Evolutionary conservation across 208 protist species (phyloP).

Genomic region (Leishmania arabica): DNA sequence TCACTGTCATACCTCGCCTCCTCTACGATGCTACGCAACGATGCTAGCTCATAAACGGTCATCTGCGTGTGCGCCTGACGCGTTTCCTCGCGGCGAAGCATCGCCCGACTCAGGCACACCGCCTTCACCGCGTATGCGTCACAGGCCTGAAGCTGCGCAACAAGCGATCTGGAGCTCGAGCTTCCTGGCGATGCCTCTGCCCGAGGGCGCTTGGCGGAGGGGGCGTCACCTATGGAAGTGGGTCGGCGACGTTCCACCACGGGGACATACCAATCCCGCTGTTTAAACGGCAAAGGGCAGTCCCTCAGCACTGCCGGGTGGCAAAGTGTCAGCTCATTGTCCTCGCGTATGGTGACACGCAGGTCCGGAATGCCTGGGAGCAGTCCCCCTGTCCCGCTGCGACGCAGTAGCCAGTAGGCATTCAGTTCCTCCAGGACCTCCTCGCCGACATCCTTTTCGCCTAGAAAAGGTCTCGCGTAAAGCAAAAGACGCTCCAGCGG

Average conservation of each 20-base stretch:
- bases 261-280: slow-evolving; percentile 69
- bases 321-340: slow-evolving; percentile 59
- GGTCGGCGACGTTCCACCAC: slow-evolving; percentile 37
- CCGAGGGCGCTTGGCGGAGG: not conserved
- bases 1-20: slow-evolving; percentile 2
- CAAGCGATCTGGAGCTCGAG: not conserved
- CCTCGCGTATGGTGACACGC: slow-evolving; percentile 55
- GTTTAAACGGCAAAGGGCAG: slow-evolving; percentile 85
- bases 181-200: not conserved
- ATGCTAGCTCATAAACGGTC: slow-evolving; percentile 60
- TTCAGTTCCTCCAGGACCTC: slow-evolving; percentile 57
- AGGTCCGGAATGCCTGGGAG: slow-evolving; percentile 69
- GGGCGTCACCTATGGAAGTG: not conserved
- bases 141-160: slow-evolving; percentile 14
- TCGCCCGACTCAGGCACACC: slow-evolving; percentile 31
- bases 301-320: slow-evolving; percentile 60
- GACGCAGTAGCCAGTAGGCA: slow-evolving; percentile 75
- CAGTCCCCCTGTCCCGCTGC: slow-evolving; percentile 46
- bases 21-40: slow-evolving; percentile 30
- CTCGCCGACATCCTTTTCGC: slow-evolving; percentile 13
- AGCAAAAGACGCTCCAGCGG: slow-evolving; percentile 45
- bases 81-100: slow-evolving; percentile 50
- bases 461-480: slow-evolving; percentile 16
- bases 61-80: slow-evolving; percentile 58
- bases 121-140: slow-evolving; percentile 18